Conservation (phyloP, 2,329 filamentous ascomycete species). For the Aureobasidium sp. region DNA sequence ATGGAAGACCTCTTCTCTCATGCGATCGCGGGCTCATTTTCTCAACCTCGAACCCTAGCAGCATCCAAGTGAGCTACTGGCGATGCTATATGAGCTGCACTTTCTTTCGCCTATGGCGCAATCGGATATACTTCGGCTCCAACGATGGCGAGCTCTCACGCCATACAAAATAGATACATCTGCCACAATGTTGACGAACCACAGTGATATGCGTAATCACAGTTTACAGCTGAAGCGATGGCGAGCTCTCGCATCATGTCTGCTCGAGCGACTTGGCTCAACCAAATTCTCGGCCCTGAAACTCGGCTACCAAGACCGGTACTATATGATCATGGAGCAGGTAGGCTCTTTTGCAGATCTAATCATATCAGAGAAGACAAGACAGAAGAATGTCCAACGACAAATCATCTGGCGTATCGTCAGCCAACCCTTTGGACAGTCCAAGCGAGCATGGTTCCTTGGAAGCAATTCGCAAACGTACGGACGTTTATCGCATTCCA, state of each 20-base stretch:
- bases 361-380: too few species aligned
- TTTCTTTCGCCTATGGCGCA: too few species aligned
- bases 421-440: background rate
- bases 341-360: too few species aligned
- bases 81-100: too few species aligned
- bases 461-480: background rate
- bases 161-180: background rate
- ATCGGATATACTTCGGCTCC: too few species aligned
- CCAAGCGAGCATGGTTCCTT: background rate
- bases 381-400: background rate
- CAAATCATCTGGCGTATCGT: background rate
- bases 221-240: background rate
- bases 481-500: background rate
- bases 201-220: background rate
- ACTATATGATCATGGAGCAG: background rate
- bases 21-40: too few species aligned
- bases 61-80: too few species aligned
- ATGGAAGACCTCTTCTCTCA: too few species aligned
- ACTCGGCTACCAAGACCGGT: too few species aligned
- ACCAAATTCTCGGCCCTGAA: background rate
- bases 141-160: background rate
- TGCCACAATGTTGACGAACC: background rate
- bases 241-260: slow-evolving; percentile 1
- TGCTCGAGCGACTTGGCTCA: background rate
- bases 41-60: too few species aligned